Percentiles rank a stretch among this genome's conserved stretches.
These are phyloP conservation scores for Arachis stenosperma DNA, from an alignment of 306 rosid genomes.

Conservation along the genomic window DNA sequence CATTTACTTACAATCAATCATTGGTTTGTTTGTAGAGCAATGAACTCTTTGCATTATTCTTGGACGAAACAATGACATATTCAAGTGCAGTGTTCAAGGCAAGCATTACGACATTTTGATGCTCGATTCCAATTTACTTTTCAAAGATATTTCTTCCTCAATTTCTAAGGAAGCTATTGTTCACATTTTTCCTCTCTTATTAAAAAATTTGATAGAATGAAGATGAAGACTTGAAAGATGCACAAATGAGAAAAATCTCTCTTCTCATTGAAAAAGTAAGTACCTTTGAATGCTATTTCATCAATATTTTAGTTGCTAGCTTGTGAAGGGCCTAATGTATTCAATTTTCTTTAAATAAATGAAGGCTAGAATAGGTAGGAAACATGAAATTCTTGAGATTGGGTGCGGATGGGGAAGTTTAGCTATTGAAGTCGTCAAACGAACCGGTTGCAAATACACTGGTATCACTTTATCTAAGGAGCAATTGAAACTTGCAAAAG, in stretches of 20 bases:
- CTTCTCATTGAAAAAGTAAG: constrained; percentile 68
- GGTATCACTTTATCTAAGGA: constrained; percentile 85
- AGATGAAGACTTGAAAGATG: constrained; percentile 74
- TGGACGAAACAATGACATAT: constrained; percentile 90
- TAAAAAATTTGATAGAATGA: constrained; percentile 48
- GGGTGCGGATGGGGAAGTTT: constrained; percentile 96
- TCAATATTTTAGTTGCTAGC: neutral
- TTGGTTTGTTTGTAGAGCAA: constrained; percentile 68
- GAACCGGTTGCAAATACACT: constrained; percentile 83
- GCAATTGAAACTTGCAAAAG: constrained; percentile 74
- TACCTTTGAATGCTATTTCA: neutral
- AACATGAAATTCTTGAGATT: constrained; percentile 85
- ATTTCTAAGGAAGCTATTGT: constrained; percentile 4
- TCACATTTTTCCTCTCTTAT: neutral
- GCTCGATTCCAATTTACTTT: constrained; percentile 1
- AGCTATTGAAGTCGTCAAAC: constrained; percentile 79
- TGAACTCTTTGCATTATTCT: constrained; percentile 81
- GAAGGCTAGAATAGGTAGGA: constrained; percentile 64
- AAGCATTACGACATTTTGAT: constrained; percentile 24
- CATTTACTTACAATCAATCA: constrained; percentile 25
- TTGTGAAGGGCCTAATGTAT: constrained; percentile 15
- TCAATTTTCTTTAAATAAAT: constrained; percentile 11
- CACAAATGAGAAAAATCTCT: constrained; percentile 77
- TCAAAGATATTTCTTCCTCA: constrained; percentile 4
- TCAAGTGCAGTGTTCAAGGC: constrained; percentile 89